Evolutionary conservation across 805 yeast species (phyloP).

Genomic region (Cyberlindnera japonica): DNA sequence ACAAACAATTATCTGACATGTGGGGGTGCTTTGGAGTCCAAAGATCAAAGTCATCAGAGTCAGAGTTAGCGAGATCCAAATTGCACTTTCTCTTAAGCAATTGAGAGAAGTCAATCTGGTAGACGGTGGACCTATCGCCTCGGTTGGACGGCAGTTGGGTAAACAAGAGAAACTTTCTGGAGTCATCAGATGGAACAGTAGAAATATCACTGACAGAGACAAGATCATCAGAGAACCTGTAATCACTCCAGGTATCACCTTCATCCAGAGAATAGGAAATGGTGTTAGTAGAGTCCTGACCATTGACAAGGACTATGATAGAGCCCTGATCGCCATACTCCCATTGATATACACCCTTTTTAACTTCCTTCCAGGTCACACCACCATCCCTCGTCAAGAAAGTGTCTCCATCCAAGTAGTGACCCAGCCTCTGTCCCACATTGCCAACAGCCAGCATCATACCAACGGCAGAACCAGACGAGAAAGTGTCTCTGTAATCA

Average conservation of each 20-base stretch:
- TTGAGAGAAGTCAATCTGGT: constrained; percentile 55
- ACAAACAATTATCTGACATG: constrained; percentile 51
- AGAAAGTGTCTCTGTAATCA: constrained; percentile 79
- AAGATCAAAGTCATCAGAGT: constrained; percentile 55
- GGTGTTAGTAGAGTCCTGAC: constrained; percentile 50
- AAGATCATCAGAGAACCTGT: constrained; percentile 53
- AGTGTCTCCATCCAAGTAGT: constrained; percentile 55
- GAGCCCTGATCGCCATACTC: constrained; percentile 96
- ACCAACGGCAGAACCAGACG: constrained; percentile 89
- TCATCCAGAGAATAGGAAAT: constrained; percentile 70
- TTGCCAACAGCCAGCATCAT: constrained; percentile 84
- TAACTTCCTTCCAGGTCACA: constrained; percentile 75
- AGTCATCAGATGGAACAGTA: constrained; percentile 90
- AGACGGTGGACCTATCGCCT: constrained; percentile 44
- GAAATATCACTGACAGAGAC: constrained; percentile 67
- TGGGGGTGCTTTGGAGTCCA: constrained; percentile 60
- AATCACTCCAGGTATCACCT: constrained; percentile 73
- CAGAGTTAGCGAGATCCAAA: constrained; percentile 41
- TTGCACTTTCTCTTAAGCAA: constrained; percentile 53
- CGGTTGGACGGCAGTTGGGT: constrained; percentile 42
- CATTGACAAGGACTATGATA: constrained; percentile 66
- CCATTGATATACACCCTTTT: constrained; percentile 79
- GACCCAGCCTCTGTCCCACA: constrained; percentile 56
- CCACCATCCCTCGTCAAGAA: constrained; percentile 88
- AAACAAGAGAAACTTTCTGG: constrained; percentile 70